A percentile compares a stretch with the other conserved stretches of the same genome.
phyloP scores from a whole-genome alignment of 1,284 basidiomycete genomes.

The Microbotryum saponariae region DNA sequence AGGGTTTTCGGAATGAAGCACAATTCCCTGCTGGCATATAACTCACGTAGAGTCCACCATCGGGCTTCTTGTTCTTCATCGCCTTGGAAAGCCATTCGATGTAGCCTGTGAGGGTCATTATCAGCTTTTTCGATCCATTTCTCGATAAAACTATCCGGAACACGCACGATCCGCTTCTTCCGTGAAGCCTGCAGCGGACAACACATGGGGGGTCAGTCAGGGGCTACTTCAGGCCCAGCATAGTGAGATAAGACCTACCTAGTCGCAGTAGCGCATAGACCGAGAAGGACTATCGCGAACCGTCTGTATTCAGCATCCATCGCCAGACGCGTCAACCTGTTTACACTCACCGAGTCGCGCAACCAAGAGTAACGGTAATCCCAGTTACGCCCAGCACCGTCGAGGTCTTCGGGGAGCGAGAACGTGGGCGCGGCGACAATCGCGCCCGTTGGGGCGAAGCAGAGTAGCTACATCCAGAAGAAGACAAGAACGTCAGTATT shows the following conservation, averaged over 20 bases:
- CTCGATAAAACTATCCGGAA: neutral
- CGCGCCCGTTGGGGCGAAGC: slow-evolving; percentile 74
- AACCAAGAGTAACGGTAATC: slow-evolving; percentile 50
- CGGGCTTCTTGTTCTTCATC: slow-evolving; percentile 50
- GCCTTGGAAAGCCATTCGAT: slow-evolving; percentile 50
- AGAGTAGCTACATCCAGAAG: slow-evolving; percentile 50
- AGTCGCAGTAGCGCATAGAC: slow-evolving; percentile 83
- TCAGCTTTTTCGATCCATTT: slow-evolving; percentile 9
- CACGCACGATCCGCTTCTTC: slow-evolving; percentile 68
- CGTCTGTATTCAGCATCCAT: too few species aligned
- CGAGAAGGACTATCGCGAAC: slow-evolving; percentile 55
- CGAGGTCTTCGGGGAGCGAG: slow-evolving; percentile 76
- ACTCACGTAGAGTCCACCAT: slow-evolving; percentile 57
- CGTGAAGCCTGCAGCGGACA: slow-evolving; percentile 54
- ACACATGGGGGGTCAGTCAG: too few species aligned
- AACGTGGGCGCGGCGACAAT: slow-evolving; percentile 90
- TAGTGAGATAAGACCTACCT: slow-evolving; percentile 36
- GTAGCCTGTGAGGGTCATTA: slow-evolving; percentile 51
- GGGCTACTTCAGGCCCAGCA: too few species aligned
- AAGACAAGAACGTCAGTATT: neutral
- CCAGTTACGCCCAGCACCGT: slow-evolving; percentile 76
- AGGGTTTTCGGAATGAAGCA: too few species aligned
- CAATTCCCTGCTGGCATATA: neutral
- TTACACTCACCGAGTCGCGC: slow-evolving; percentile 55
- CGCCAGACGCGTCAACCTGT: too few species aligned